Base-by-base conservation (phyloP, 106 monocot genomes). In the Acorus calamus region DNA sequence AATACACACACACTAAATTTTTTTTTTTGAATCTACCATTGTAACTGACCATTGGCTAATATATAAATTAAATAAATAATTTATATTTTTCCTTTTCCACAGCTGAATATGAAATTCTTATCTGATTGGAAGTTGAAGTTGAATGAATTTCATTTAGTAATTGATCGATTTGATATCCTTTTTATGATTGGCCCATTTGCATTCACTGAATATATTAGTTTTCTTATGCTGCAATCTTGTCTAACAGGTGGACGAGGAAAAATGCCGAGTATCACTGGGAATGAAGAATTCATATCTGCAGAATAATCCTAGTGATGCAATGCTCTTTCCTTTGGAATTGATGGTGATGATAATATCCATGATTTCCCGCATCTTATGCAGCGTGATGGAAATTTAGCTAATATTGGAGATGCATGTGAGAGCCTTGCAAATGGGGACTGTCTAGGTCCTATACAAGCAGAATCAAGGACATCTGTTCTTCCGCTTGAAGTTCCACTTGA, bases 401-500 rank as follows among this genome's bases (percentile, higher is more conserved):
- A 4, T 8, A 28, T 56, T 57, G 59, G 56, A 45, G 44, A 11
- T 42, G 51, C 59, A 42, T 58, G 42, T 47, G 48, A 51, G 4
- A 5, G 66, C 5, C 11, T 13, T 8, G 65, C 73, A 42, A 78
- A 73, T 80, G 58, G 11, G 11, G 58, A n/a, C 6, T 50, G 13
- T 51, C 50, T 41, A 43, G 14, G 62, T 63, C 59, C 74, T 62
- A 28, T 46, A 9, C 66, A 73, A 69, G 63, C 59, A 50, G 64
- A 80, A 51, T 67, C 73, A 48, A 77, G 76, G 49, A 51, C 79
- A 65, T 78, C 57, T 42, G 76, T 96, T 55, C 90, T 68, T 73
- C 86, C 89, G 47, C 85, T 96, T 14, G 73, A 84, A 63, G 96
- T 96, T 47, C 66, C 69, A 9, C 69, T 91, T 76, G 96, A 84